Conservation (phyloP, 2,329 filamentous ascomycete species). For the Falciphora oryzae region DNA sequence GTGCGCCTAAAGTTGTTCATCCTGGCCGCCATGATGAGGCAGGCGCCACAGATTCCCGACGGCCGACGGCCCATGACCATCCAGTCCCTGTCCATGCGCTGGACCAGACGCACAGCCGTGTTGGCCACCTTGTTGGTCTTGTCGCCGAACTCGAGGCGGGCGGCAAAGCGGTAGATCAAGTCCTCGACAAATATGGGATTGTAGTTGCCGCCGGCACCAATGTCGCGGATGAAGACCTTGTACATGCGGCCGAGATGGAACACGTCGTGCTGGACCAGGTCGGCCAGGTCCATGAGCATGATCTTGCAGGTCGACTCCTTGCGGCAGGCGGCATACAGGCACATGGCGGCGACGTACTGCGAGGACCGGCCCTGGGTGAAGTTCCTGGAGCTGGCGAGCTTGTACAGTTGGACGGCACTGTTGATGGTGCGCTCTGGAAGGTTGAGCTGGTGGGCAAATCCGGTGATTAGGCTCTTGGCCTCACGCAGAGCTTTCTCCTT, state of each 20-base stretch:
- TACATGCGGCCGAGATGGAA: conserved; percentile 88
- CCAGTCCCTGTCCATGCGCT: conserved; percentile 95
- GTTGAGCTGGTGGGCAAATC: conserved; percentile 54
- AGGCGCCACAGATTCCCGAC: conserved; percentile 89
- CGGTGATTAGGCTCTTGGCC: conserved; percentile 52
- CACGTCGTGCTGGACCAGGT: conserved; percentile 77
- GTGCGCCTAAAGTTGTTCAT: conserved; percentile 98
- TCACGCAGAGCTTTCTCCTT: conserved; percentile 56
- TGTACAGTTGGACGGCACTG: conserved; percentile 67
- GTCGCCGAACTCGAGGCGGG: conserved; percentile 83
- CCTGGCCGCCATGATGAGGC: conserved; percentile 86
- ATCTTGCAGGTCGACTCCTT: conserved; percentile 70
- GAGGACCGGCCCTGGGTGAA: conserved; percentile 84
- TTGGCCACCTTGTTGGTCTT: conserved; percentile 78
- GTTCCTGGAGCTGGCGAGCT: conserved; percentile 66
- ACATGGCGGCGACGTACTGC: conserved; percentile 81
- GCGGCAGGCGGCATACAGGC: conserved; percentile 83
- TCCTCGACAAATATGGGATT: conserved; percentile 78
- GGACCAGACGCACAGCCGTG: conserved; percentile 80
- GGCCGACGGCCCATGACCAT: conserved; percentile 92
- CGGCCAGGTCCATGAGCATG: conserved; percentile 94
- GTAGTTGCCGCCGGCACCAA: conserved; percentile 46
- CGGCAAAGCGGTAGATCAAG: conserved; percentile 84
- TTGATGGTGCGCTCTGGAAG: conserved; percentile 59
- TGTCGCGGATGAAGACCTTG: conserved; percentile 69